Base-by-base conservation (phyloP, 164 flowering plant species). In the Santalum album region DNA sequence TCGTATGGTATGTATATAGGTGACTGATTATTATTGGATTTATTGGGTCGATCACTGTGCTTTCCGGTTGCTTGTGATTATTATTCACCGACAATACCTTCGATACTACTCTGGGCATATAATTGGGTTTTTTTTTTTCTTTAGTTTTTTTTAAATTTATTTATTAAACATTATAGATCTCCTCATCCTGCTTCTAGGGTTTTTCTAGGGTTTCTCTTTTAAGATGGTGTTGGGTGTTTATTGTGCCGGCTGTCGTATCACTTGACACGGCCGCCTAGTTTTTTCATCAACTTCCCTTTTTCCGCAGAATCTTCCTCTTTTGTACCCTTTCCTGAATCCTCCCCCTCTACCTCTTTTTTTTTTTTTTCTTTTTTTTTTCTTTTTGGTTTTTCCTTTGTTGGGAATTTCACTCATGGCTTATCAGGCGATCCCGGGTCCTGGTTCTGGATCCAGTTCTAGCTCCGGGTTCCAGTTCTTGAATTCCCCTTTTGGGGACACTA, bases 401-500 rank as follows among this genome's bases (percentile, higher is more conserved):
- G 42, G 32, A 53, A 21, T 29, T 23, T 57, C 38, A 12, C 60
- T 45, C 26, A 81, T 85, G 96, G 90, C 91, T 39, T 75, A 77
- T 69, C 82, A 71, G 54, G 62, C 78, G 68, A 59, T 74, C 60
- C 72, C 81, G 62, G 82, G 83, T 61, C 70, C 80, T 17, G 71
- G 83, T 50, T 72, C 78, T 25, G 81, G 83, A 60, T 81, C 84
- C 48, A 71, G 86, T 57, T 75, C 86, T 1, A 62, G 72, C 63
- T 75, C 86, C 4, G 87, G 86, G 38, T 71, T 72, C 50, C 88
- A 78, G n/a, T 82, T 69, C 69, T n/a, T 77, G 77, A 85, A 79
- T 64, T 88, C 95, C 34, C 83, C 87, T 44, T 88, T 86, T 64
- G 99, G 99, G 23, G 99, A 94, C 46, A 90, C 99, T 1, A 94